Evolutionary conservation across 345 rosid genomes (phyloP).

Genomic region (Microthlaspi erraticum): DNA sequence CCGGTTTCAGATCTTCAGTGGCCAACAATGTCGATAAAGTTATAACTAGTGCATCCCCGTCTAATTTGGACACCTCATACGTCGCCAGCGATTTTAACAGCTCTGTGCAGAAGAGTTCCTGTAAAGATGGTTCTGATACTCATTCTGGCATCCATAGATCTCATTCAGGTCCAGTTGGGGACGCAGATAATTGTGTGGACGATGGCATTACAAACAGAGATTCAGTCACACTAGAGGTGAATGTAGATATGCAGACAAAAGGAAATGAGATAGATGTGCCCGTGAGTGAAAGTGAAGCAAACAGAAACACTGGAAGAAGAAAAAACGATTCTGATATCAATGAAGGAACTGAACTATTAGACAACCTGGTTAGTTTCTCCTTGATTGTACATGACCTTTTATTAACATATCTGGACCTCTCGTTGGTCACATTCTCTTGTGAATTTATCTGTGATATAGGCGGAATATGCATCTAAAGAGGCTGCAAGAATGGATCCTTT

Average conservation of each 20-base stretch:
- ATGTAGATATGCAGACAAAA: constrained; percentile 30
- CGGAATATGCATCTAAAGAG: constrained; percentile 46
- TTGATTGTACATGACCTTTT: constrained; percentile 16
- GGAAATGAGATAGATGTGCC: constrained; percentile 32
- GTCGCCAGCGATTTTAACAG: constrained; percentile 40
- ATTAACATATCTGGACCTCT: constrained; percentile 26
- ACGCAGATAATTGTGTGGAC: constrained; percentile 28
- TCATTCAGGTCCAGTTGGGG: constrained; percentile 39
- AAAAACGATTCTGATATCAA: constrained; percentile 42
- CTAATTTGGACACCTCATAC: constrained; percentile 38
- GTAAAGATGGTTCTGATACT: constrained; percentile 39
- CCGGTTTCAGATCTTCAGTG: constrained; percentile 37
- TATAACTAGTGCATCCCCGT: constrained; percentile 36
- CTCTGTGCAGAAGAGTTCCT: constrained; percentile 38
- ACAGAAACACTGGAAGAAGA: constrained; percentile 41
- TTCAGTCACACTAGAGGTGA: constrained; percentile 12
- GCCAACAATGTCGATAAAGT: constrained; percentile 46
- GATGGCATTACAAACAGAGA: constrained; percentile 34
- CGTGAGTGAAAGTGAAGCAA: constrained; percentile 31
- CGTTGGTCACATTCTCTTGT: constrained; percentile 29
- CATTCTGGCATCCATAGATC: constrained; percentile 41
- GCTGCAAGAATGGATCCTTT: constrained; percentile 41
- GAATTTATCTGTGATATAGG: constrained; percentile 43
- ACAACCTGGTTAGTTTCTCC: constrained; percentile 51
- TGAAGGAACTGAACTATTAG: constrained; percentile 39